A percentile compares a stretch with the other conserved stretches of the same genome.
Conservation (phyloP, 2,329 filamentous ascomycete species). For the Phaeosphaeria sp. region DNA sequence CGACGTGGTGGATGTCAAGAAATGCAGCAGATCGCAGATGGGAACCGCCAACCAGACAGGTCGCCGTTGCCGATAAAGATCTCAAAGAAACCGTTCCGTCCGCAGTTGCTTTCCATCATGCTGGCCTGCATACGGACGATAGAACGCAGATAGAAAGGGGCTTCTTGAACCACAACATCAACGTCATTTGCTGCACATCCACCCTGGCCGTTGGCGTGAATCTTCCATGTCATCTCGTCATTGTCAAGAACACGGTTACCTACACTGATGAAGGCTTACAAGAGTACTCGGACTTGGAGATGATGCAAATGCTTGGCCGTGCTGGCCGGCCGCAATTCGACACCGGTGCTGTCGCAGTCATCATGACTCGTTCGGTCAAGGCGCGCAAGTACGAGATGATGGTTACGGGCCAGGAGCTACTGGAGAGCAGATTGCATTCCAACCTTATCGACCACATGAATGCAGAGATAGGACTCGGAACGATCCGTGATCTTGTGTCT, state of each 20-base stretch:
- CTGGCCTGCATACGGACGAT: slow-evolving; percentile 71
- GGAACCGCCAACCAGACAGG: slow-evolving; percentile 61
- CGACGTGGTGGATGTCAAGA: slow-evolving; percentile 68
- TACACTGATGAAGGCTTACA: slow-evolving; percentile 63
- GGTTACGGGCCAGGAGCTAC: slow-evolving; percentile 72
- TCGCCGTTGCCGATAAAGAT: slow-evolving; percentile 65
- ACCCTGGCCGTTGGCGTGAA: slow-evolving; percentile 86
- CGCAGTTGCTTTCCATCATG: slow-evolving; percentile 85
- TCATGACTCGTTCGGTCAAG: slow-evolving; percentile 75
- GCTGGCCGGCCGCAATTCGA: slow-evolving; percentile 87
- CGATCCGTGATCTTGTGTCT: slow-evolving; percentile 68
- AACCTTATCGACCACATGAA: slow-evolving; percentile 86
- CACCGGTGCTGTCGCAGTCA: slow-evolving; percentile 75
- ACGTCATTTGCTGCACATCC: slow-evolving; percentile 85
- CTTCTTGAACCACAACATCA: slow-evolving; percentile 75
- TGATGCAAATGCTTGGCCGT: slow-evolving; percentile 90
- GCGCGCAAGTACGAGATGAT: slow-evolving; percentile 73
- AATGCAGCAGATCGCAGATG: slow-evolving; percentile 65
- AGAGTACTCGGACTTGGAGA: slow-evolving; percentile 81
- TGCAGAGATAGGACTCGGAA: slow-evolving; percentile 80
- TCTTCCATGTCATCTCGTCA: slow-evolving; percentile 80
- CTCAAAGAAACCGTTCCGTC: slow-evolving; percentile 61
- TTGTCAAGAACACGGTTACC: slow-evolving; percentile 79
- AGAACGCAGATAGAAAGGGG: slow-evolving; percentile 70
- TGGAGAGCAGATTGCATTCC: slow-evolving; percentile 80